These are phyloP conservation scores for Fraxinus pennsylvanica DNA, from an alignment of 257 asterid species.

Conservation along the genomic window DNA sequence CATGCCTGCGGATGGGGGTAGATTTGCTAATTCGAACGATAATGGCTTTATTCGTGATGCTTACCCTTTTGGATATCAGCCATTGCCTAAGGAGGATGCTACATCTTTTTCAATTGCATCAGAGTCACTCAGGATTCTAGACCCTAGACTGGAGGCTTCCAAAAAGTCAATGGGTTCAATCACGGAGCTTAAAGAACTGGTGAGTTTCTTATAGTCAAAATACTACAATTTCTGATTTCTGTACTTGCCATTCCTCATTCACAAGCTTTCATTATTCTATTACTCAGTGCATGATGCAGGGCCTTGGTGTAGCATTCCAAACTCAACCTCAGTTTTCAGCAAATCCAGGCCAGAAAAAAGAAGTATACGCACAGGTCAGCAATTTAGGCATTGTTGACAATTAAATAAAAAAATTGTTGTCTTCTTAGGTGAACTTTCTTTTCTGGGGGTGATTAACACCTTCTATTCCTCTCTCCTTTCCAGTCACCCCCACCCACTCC, in stretches of 20 bases:
- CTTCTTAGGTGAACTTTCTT: conserved; percentile 17
- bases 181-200: conserved; percentile 73
- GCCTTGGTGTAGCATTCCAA: conserved; percentile 70
- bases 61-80: conserved; percentile 55
- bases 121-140: conserved; percentile 50
- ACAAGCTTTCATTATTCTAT: conserved; percentile 25
- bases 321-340: conserved; percentile 78
- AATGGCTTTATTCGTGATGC: conserved; percentile 54
- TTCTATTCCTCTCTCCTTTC: background rate
- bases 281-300: conserved; percentile 72
- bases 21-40: conserved; percentile 47
- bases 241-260: conserved; percentile 10
- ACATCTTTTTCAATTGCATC: conserved; percentile 46
- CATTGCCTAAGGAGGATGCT: conserved; percentile 55
- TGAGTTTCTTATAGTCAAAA: conserved; percentile 35
- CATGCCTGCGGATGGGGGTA: conserved; percentile 53
- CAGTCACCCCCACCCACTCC: background rate
- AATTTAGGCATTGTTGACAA: background rate
- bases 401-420: background rate
- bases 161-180: conserved; percentile 68
- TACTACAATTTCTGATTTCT: background rate
- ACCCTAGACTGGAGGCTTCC: conserved; percentile 65
- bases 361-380: conserved; percentile 81
- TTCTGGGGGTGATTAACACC: conserved; percentile 16
- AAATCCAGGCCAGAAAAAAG: conserved; percentile 67